Percentiles rank a stretch among this genome's conserved stretches.
phyloP scores from a whole-genome alignment of 2,329 filamentous ascomycete species.

The Chaetomiaceae sp. region DNA sequence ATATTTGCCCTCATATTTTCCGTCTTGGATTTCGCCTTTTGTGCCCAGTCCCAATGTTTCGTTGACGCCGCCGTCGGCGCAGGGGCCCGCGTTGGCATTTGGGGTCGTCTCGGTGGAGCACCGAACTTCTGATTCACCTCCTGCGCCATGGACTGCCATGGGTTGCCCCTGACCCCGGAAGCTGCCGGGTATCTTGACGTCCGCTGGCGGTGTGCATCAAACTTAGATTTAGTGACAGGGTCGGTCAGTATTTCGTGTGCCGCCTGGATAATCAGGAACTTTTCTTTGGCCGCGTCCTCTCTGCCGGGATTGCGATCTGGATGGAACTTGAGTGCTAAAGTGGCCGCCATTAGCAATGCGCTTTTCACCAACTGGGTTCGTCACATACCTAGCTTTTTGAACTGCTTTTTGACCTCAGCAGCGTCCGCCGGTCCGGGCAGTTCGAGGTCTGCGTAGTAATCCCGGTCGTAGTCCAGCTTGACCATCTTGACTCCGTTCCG shows the following conservation, averaged over 20 bases:
- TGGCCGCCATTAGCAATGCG: slow-evolving; percentile 17
- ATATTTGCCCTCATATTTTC: slow-evolving; percentile 18
- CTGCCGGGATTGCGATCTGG: slow-evolving; percentile 83
- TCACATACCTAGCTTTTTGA: slow-evolving; percentile 69
- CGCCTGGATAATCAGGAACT: slow-evolving; percentile 82
- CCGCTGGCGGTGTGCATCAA: slow-evolving; percentile 45
- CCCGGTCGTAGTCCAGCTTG: slow-evolving; percentile 62
- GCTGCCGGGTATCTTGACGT: slow-evolving; percentile 41
- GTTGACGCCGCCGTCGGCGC: slow-evolving; percentile 23
- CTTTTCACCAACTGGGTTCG: background rate
- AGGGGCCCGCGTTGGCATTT: slow-evolving; percentile 26
- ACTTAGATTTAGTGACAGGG: slow-evolving; percentile 47
- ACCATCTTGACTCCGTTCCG: slow-evolving; percentile 50
- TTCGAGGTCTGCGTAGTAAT: slow-evolving; percentile 84
- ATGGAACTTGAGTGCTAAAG: slow-evolving; percentile 77
- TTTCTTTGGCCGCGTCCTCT: slow-evolving; percentile 72
- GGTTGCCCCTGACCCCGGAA: slow-evolving; percentile 55
- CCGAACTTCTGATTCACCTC: slow-evolving; percentile 40
- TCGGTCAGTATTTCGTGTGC: slow-evolving; percentile 71
- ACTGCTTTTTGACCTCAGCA: slow-evolving; percentile 80
- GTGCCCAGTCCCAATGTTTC: slow-evolving; percentile 25
- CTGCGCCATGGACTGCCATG: slow-evolving; percentile 48
- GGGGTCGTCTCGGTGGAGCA: slow-evolving; percentile 34
- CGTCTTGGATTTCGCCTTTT: slow-evolving; percentile 16
- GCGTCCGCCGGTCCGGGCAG: slow-evolving; percentile 62